phyloP scores from a whole-genome alignment of 208 protist genomes.

The Blastocrithidia nonstop region DNA sequence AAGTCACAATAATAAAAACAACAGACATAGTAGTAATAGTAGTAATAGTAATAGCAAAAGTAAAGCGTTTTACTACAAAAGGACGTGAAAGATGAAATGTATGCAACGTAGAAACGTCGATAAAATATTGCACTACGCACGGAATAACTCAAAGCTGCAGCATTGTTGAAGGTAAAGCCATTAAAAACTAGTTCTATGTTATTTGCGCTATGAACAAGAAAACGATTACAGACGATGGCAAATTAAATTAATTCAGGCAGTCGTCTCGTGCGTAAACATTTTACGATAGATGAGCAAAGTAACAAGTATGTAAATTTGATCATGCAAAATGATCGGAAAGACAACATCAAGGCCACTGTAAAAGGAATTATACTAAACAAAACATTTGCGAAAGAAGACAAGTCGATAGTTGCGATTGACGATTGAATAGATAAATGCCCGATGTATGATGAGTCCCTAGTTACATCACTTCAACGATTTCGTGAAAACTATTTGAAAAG shows the following conservation, averaged over 20 bases:
- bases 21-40: neutral
- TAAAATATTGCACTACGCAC: too few relatives aligned
- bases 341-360: constrained; percentile 30
- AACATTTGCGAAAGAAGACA: constrained; percentile 58
- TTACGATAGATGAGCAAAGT: constrained; percentile 11
- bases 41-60: neutral
- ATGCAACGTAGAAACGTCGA: too few relatives aligned
- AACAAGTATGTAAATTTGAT: constrained; percentile 34
- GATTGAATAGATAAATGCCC: constrained; percentile 59
- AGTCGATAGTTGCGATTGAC: constrained; percentile 32
- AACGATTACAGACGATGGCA: constrained; percentile 33
- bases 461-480: constrained; percentile 50
- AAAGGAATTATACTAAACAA: constrained; percentile 35
- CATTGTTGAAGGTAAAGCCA: constrained; percentile 15
- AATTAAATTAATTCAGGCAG: constrained; percentile 64
- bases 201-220: constrained; percentile 63
- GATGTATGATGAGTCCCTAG: constrained; percentile 50
- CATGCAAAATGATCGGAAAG: constrained; percentile 80
- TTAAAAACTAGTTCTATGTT: constrained; percentile 54
- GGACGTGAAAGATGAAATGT: too few relatives aligned
- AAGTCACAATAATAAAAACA: too few relatives aligned
- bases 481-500: constrained; percentile 37
- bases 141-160: too few relatives aligned
- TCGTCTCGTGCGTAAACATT: constrained; percentile 56
- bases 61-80: too few relatives aligned